Base-by-base conservation (phyloP, 257 asterid genomes). In the Gardenia jasminoides region DNA sequence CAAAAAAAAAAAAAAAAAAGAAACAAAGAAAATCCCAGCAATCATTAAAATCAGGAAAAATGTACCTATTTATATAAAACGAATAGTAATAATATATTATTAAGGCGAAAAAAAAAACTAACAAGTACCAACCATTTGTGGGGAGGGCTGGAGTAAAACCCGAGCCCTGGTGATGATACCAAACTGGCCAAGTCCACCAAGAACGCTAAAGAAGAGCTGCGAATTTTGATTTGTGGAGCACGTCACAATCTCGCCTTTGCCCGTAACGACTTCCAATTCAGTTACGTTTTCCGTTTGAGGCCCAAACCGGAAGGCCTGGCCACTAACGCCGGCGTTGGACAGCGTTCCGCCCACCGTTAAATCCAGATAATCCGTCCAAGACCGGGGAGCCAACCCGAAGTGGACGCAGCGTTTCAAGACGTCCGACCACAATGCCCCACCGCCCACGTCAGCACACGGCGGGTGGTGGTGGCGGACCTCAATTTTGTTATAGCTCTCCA, bases 171-270 rank as follows among this genome's bases (percentile, higher is more conserved):
- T 93, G 74, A 96, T 93, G 67, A 96, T 82, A 20, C 99, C 99
- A 80, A 92, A 92, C 79, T 96, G 99, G 6, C 99, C 98, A 75
- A 96, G 93, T 8, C 98, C 99, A 28, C 99, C 99, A 64, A 96
- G 94, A 52, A 91, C 96, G 76, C 89, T 77, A 73, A 84, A 91
- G 82, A 93, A 96, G 48, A 96, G 90, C 28, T 92, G 87, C 0
- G 94, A 77, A 81, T 95, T 91, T 54, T 81, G 86, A 11, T 65
- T 26, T 24, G 67, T 50, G 7, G 98, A 92, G 26, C 98, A 96
- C 1, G 89, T 86, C 6, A 85, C 78, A 0, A 86, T 90, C 80
- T 92, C 98, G 58, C 99, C 99, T 81, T 88, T 93, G 0, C 99
- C 99, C 3, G 95, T 96, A 39, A 96, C 98, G 22, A 96, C 99